Evolutionary conservation across 495 filamentous ascomycete species (phyloP), one percentile per base, ranked within the genome.

Genomic region (Hypomontagnella submonticulosa): DNA sequence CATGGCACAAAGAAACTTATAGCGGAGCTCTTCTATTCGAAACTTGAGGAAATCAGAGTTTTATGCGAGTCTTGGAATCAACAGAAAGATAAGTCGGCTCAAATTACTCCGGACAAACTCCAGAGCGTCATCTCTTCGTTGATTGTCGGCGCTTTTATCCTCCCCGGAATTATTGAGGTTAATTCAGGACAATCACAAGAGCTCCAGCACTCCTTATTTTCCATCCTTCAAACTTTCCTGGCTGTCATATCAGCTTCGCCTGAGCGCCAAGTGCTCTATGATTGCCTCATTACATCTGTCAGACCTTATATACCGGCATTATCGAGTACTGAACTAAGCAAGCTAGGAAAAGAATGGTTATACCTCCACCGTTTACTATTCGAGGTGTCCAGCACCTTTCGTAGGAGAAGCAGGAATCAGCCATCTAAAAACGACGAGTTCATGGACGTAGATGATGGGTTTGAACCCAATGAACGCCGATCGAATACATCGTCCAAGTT

Each of bases 371-470:
- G 56, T 32, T 58, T 83, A 7, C 72, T 83, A 19, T 67, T 71
- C 16, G 77, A 77, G 42, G 36, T 85, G 4, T 82, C 80, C 1
- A 49, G 68, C 23, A 66, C 77, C 2, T 76, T 91, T 19, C 82
- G 85, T 33, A 76, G 77, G 15, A 79, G 68, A 37, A 41, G 54
- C 5, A 46, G 52, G 4, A 69, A 62, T 23, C 71, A 71, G 36
- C 66, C 66, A 4, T 71, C 71, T 12, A 52, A 62, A 4, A 62
- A 74, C 0, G 75, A 77, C 33, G 88, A 93, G 66, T 64, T 77
- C 11, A 92, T 96, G 90, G 92, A 97, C 57, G 71, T 96, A 18
- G 92, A 97, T 63, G 86, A 89, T 50, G 84, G 83, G 11, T 87
- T 92, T 23, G 83, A 86, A 23, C 82, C 82, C 2, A 81, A 87